phyloP scores from a whole-genome alignment of 2,329 filamentous ascomycete genomes.

The Neonectria faginata region DNA sequence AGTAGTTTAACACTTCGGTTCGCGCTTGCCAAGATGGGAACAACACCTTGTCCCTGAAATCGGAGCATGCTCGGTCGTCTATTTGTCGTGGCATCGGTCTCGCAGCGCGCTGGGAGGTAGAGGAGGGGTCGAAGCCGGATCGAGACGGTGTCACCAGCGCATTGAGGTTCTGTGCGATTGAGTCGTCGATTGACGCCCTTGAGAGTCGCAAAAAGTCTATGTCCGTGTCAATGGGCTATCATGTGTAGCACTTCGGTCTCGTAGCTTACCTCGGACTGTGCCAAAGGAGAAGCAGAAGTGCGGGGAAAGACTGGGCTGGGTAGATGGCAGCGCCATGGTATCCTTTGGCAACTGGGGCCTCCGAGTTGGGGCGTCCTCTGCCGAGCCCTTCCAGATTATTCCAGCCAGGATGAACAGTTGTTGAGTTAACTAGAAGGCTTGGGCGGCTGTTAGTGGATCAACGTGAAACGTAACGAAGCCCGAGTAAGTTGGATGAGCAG shows the following conservation, averaged over 20 bases:
- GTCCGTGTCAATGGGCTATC: constrained; percentile 25
- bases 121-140: constrained; percentile 80
- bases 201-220: constrained; percentile 92
- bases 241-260: background rate
- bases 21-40: constrained; percentile 91
- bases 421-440: constrained; percentile 5
- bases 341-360: constrained; percentile 46
- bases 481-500: background rate
- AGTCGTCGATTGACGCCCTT: constrained; percentile 87
- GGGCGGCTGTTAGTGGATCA: constrained; percentile 21
- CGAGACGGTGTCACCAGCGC: constrained; percentile 82
- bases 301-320: constrained; percentile 69
- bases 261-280: constrained; percentile 71
- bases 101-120: constrained; percentile 73
- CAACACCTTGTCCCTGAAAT: constrained; percentile 81
- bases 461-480: constrained; percentile 23
- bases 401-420: constrained; percentile 58
- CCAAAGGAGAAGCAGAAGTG: constrained; percentile 83
- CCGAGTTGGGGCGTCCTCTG: constrained; percentile 52
- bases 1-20: constrained; percentile 88
- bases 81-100: constrained; percentile 66
- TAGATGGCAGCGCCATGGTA: constrained; percentile 61
- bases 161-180: constrained; percentile 93
- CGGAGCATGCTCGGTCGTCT: constrained; percentile 70
- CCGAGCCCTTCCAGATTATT: constrained; percentile 61